A percentile compares a stretch with the other conserved stretches of the same genome.
Evolutionary conservation across 305 asterid genomes (phyloP).

Genomic region (Solanum hybrid): DNA sequence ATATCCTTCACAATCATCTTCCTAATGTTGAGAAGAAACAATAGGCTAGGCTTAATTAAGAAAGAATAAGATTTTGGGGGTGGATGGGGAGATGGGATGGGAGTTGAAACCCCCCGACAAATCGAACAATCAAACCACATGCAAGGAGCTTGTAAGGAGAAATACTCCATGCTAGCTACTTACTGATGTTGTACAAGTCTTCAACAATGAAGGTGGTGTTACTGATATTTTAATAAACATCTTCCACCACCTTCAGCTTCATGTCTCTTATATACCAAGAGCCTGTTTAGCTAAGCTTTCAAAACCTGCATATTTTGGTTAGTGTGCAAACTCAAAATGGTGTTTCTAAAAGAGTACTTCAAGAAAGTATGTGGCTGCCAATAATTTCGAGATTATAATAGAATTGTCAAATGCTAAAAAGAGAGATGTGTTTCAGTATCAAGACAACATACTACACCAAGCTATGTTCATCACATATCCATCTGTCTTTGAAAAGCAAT

Average conservation of each 20-base stretch:
- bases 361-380: not conserved
- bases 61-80: not conserved
- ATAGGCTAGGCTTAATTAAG: not conserved
- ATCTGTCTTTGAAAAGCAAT: not conserved
- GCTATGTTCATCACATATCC: not conserved
- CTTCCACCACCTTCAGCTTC: not conserved
- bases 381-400: too few species aligned
- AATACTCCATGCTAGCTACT: not conserved
- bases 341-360: not conserved
- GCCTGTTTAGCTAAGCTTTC: not conserved
- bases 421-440: not conserved
- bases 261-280: not conserved
- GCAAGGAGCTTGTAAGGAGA: not conserved
- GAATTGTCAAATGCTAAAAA: not conserved
- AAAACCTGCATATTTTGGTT: not conserved
- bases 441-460: not conserved
- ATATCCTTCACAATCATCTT: not conserved
- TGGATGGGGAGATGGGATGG: not conserved
- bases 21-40: not conserved
- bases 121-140: not conserved
- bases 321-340: not conserved
- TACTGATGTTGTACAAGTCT: not conserved
- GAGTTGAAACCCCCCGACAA: not conserved
- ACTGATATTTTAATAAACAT: not conserved
- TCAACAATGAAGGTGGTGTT: not conserved